Percentiles rank a stretch among this genome's conserved stretches.
Conservation (phyloP, 805 yeast genomes). For the Pichia insulana region DNA sequence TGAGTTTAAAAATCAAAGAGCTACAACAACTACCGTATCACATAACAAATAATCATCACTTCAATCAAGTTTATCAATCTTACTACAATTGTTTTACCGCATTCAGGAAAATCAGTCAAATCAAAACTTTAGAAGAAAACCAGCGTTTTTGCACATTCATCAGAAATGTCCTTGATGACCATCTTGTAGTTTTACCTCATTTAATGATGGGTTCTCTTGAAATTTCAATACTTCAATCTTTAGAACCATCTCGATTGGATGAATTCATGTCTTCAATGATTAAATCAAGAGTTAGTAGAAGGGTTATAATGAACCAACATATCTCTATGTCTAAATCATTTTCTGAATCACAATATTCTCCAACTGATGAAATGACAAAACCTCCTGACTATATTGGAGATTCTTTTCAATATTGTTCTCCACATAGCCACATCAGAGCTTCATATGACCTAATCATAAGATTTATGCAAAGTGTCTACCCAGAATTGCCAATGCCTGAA, state of each 20-base stretch:
- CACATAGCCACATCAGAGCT: conserved; percentile 51
- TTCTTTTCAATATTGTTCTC: conserved; percentile 72
- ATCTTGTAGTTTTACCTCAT: conserved; percentile 75
- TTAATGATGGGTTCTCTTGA: conserved; percentile 91
- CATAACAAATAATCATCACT: conserved; percentile 75
- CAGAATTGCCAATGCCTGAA: conserved; percentile 59
- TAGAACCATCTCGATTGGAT: conserved; percentile 61
- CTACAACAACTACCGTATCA: conserved; percentile 75
- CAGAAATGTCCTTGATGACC: conserved; percentile 62
- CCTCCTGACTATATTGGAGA: conserved; percentile 62
- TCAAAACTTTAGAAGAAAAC: conserved; percentile 67
- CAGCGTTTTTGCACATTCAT: conserved; percentile 59
- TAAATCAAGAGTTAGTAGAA: conserved; percentile 78
- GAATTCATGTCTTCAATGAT: conserved; percentile 66
- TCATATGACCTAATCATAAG: conserved; percentile 46
- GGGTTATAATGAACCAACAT: conserved; percentile 90
- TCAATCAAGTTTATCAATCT: conserved; percentile 77
- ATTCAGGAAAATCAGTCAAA: conserved; percentile 63
- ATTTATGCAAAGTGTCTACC: conserved; percentile 46
- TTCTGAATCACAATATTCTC: conserved; percentile 21
- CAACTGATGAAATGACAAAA: conserved; percentile 21
- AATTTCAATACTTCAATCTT: conserved; percentile 47
- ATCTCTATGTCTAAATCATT: conserved; percentile 65
- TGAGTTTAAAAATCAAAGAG: conserved; percentile 72
- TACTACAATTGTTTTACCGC: conserved; percentile 83